Evolutionary conservation across 1,284 basidiomycete species (phyloP), one percentile per base, ranked within the genome.

Genomic region (Ganoderma meredithae): DNA sequence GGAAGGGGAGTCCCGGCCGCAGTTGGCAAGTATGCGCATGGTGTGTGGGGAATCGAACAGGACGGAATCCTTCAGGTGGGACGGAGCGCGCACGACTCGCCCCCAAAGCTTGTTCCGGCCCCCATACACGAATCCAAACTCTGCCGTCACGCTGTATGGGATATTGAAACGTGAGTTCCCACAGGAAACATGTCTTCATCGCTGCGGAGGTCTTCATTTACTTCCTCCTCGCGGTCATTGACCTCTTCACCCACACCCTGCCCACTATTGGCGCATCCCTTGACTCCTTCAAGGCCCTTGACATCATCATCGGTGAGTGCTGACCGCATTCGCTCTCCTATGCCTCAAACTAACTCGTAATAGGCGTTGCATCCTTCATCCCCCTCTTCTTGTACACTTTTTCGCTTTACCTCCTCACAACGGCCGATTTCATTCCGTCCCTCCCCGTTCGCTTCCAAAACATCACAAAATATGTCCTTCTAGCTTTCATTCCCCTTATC

Each of bases 181-280:
- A 59, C 72, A 88, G 89, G 75, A 82, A 81, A 69, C 86, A 90
- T 69, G 82, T 88, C 64, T 79, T 92, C 47, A 82, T 94, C 55
- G 83, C 84, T 44, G 82, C 83, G 36, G 92, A 94, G 76, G 85
- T 88, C 72, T 84, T 86, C 76, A 74, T 85, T 49, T 90, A 89
- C 79, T 85, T 91, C 72, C 63, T 82, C 64, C 83, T 93, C 58
- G 83, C 86, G 47, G 71, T 91, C 53, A 74, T 91, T 66, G 90
- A 93, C 73, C 79, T 90, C 73, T 77, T 92, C 59, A 83, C 86
- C 49, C 87, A 89, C 72, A 76, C 85, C 55, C 67, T 88, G 44
- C 86, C 89, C 72, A 80, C 82, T 75, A 83, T 82, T 73, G 84
- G 83, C 73, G 79, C 76, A 66, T 83, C 79, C 62, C 63, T 81